Percentiles rank a stretch among this genome's conserved stretches.
phyloP scores from a whole-genome alignment of 805 yeast genomes.

The Wickerhamiella azymoides region DNA sequence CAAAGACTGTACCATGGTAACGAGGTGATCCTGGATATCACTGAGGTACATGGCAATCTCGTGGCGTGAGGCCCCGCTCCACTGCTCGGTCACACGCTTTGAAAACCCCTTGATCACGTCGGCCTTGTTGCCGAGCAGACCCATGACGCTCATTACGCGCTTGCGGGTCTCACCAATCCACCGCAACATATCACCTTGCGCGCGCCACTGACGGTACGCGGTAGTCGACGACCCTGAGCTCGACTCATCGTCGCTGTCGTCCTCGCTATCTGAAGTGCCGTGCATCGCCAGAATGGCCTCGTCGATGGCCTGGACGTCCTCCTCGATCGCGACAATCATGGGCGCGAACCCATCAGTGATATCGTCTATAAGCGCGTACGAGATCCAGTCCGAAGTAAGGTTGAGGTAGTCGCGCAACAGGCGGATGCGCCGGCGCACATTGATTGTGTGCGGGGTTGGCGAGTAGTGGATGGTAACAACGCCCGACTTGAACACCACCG shows the following conservation, averaged over 20 bases:
- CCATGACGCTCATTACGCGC: conserved; percentile 76
- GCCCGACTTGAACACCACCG: conserved; percentile 80
- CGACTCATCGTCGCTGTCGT: conserved; percentile 28
- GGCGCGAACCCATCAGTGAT: conserved; percentile 97
- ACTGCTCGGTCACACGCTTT: conserved; percentile 74
- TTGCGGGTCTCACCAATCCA: conserved; percentile 92
- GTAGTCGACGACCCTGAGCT: conserved; percentile 25
- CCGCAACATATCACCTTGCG: conserved; percentile 88
- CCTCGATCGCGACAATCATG: conserved; percentile 84
- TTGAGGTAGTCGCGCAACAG: conserved; percentile 74
- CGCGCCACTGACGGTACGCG: conserved; percentile 59
- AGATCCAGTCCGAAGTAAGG: conserved; percentile 92
- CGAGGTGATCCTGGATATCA: conserved; percentile 94
- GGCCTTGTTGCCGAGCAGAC: conserved; percentile 82
- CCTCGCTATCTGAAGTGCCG: conserved; percentile 40
- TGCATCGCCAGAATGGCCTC: conserved; percentile 83
- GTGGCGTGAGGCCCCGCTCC: conserved; percentile 63
- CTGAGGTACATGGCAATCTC: conserved; percentile 93
- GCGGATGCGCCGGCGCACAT: conserved; percentile 87
- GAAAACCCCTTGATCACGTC: conserved; percentile 96
- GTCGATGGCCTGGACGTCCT: conserved; percentile 88
- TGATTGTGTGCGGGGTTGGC: conserved; percentile 91
- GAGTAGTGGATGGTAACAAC: conserved; percentile 88
- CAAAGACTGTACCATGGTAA: conserved; percentile 90
- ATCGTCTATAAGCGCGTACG: conserved; percentile 92